Percentiles rank a stretch among this genome's conserved stretches.
phyloP scores from a whole-genome alignment of 495 filamentous ascomycete genomes.

The Entonaema liquescens region DNA sequence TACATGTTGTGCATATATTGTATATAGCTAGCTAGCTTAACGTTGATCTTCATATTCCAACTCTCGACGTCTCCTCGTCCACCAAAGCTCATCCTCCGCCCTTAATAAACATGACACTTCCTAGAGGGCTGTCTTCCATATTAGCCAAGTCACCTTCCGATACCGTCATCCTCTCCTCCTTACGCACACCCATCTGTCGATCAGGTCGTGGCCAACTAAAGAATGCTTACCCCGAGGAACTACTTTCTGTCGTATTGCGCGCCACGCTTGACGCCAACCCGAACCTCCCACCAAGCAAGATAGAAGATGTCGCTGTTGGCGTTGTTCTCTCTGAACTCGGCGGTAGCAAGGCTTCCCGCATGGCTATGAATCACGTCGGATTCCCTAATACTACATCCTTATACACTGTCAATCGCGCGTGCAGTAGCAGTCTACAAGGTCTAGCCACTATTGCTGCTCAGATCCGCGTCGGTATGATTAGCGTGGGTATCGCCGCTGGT shows the following conservation, averaged over 20 bases:
- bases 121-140: slow-evolving; percentile 73
- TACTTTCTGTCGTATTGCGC: slow-evolving; percentile 81
- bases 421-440: slow-evolving; percentile 76
- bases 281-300: slow-evolving; percentile 72
- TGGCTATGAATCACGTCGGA: slow-evolving; percentile 85
- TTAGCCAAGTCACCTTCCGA: slow-evolving; percentile 82
- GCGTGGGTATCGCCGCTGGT: slow-evolving; percentile 84
- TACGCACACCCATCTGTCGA: slow-evolving; percentile 85
- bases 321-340: slow-evolving; percentile 91
- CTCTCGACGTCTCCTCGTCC: background rate
- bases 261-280: slow-evolving; percentile 81
- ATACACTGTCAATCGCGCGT: slow-evolving; percentile 88
- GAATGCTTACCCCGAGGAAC: slow-evolving; percentile 89
- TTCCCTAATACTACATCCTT: slow-evolving; percentile 76
- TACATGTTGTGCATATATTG: background rate
- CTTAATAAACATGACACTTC: slow-evolving; percentile 44
- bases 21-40: slow-evolving; percentile 5
- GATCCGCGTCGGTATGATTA: slow-evolving; percentile 75
- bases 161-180: slow-evolving; percentile 85
- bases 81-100: background rate
- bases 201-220: slow-evolving; percentile 84
- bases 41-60: background rate
- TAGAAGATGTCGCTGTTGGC: slow-evolving; percentile 86
- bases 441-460: slow-evolving; percentile 75
- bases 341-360: slow-evolving; percentile 88